Evolutionary conservation across 1,284 basidiomycete species (phyloP), one percentile per base, ranked within the genome.

Genomic region (Marasmius oreades): DNA sequence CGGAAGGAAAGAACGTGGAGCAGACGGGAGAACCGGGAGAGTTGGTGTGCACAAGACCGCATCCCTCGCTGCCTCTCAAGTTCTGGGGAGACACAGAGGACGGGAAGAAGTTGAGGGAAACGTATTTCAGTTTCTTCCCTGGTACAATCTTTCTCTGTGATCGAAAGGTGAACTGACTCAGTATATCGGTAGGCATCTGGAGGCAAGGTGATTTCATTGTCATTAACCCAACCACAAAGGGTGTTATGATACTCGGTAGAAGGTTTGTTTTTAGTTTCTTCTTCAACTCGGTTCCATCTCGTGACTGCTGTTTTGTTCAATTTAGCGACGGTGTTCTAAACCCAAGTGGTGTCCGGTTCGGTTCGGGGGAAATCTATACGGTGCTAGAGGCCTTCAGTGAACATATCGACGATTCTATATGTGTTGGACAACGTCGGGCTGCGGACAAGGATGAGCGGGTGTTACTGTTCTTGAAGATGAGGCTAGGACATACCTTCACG

Each of bases 301-400:
- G 53, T 16, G n/a, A 10, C 31, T 28, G 43, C 42, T 8, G 46
- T 53, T 47, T 23, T 44, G 36, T 11, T 44, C 22, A 14, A 18
- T n/a, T 16, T 55, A 84, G 86, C 61, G 86, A 88, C 57, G 85
- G 86, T 3, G 86, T 88, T 11, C 73, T 88, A 36, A 92, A 95
- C 66, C 93, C 93, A 0, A 88, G 86, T 37, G 94, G 93, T 1
- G 88, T 96, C 42, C 84, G 93, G 3, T 95, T 96, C 66, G 94
- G 93, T 23, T 90, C 89, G 0, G 86, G 81, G 2, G 93, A 96
- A 70, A 92, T 96, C 47, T 96, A 96, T 68, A 78, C 84, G 4
- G 82, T 92, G 1, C 74, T 96, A 53, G 86, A 92, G 55, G 75
- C 79, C 53, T 86, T 89, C 62, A 66, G 75, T 0, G 65, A 72